Conservation (phyloP, 768 basidiomycete genomes). For the Neoboletus subvelutipes region DNA sequence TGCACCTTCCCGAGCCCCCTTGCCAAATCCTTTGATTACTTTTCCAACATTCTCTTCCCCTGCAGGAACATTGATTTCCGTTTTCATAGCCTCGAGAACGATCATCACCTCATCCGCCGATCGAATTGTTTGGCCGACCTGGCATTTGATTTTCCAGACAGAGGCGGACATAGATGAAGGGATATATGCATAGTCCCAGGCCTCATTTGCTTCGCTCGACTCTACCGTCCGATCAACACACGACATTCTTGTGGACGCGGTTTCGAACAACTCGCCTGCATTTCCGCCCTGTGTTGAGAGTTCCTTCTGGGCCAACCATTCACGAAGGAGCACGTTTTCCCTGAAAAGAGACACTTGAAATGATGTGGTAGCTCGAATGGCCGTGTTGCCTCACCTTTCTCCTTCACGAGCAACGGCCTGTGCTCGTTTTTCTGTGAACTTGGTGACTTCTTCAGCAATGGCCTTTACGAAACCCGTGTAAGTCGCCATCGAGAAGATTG, state of each 20-base stretch:
- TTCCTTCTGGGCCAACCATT: slow-evolving; percentile 41
- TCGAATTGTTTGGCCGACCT: slow-evolving; percentile 41
- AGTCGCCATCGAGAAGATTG: slow-evolving; percentile 51
- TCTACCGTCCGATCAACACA: not conserved
- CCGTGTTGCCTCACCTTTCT: slow-evolving; percentile 32
- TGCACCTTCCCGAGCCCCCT: slow-evolving; percentile 43
- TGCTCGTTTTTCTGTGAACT: slow-evolving; percentile 43
- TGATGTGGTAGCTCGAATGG: not conserved
- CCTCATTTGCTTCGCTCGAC: slow-evolving; percentile 3
- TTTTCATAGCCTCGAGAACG: slow-evolving; percentile 68
- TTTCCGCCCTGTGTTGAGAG: not conserved
- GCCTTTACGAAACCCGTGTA: slow-evolving; percentile 44
- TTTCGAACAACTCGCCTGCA: slow-evolving; percentile 4
- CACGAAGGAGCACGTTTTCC: slow-evolving; percentile 40
- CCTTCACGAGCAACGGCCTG: slow-evolving; percentile 40
- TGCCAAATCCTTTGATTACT: slow-evolving; percentile 39
- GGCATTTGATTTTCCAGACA: slow-evolving; percentile 51
- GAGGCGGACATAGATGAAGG: slow-evolving; percentile 43
- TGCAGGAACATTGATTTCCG: slow-evolving; percentile 50
- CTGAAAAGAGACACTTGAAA: slow-evolving; percentile 23
- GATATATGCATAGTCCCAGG: slow-evolving; percentile 9
- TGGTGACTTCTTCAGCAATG: slow-evolving; percentile 41
- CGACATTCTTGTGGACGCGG: not conserved
- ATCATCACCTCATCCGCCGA: slow-evolving; percentile 44
- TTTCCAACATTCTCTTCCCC: slow-evolving; percentile 47